phyloP scores from a whole-genome alignment of 2,329 filamentous ascomycete genomes.

The Stagonosporopsis chrysanthemi region DNA sequence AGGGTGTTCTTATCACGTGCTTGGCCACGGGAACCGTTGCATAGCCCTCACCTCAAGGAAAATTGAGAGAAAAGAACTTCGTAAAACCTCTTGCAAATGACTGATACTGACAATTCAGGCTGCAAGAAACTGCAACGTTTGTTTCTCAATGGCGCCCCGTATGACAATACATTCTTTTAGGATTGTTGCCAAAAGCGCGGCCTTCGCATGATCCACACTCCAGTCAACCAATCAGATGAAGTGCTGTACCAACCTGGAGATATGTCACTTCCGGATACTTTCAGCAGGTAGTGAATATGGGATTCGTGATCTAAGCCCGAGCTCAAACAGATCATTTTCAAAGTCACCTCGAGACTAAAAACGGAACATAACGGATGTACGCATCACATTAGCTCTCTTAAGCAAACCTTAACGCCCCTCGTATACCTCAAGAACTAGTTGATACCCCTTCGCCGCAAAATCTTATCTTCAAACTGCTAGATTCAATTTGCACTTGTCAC shows the following conservation, averaged over 20 bases:
- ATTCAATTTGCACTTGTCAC: background rate
- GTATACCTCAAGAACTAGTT: background rate
- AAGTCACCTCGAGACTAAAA: background rate
- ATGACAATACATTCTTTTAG: background rate
- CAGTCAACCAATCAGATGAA: background rate
- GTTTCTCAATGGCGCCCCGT: no score
- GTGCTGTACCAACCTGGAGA: no score
- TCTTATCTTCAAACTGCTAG: background rate
- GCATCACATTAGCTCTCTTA: slow-evolving; percentile 2
- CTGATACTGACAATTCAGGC: no score
- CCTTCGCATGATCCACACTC: background rate
- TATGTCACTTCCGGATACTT: background rate
- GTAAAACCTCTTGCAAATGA: background rate
- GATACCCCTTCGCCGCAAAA: background rate
- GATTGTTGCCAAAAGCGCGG: background rate
- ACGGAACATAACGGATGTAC: background rate
- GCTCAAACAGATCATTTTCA: background rate
- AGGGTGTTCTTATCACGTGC: background rate
- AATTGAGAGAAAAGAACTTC: background rate
- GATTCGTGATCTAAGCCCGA: background rate
- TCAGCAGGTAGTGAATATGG: no score
- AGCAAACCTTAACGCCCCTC: background rate
- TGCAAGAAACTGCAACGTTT: no score
- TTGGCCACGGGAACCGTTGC: background rate
- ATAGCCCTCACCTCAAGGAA: background rate